These are phyloP conservation scores for Chaetomium cochliodes DNA, from an alignment of 495 filamentous ascomycete species.

Conservation along the genomic window DNA sequence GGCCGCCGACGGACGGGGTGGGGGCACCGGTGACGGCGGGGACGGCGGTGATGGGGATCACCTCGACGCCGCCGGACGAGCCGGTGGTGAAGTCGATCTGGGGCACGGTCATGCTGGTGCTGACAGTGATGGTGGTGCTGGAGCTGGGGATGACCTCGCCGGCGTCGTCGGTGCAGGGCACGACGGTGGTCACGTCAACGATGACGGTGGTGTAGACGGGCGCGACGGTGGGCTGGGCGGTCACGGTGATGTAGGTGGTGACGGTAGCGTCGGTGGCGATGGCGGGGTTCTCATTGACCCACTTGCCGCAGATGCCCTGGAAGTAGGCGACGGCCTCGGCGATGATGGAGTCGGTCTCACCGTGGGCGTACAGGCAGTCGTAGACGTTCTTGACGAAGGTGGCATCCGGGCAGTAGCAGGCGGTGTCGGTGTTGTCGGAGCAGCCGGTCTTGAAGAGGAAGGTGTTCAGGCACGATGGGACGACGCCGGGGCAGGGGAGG, in stretches of 20 bases:
- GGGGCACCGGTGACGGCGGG: conserved; percentile 44
- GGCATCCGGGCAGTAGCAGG: conserved; percentile 83
- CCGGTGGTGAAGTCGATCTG: conserved; percentile 68
- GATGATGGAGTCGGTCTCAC: conserved; percentile 62
- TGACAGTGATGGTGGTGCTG: conserved; percentile 54
- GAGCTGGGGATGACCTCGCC: conserved; percentile 52
- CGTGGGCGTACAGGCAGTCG: conserved; percentile 76
- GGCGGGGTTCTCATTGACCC: conserved; percentile 73
- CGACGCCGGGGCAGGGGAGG: conserved; percentile 64
- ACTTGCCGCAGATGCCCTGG: conserved; percentile 83
- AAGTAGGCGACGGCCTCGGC: conserved; percentile 76
- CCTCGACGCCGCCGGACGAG: conserved; percentile 44
- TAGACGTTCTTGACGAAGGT: conserved; percentile 78
- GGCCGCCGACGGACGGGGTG: conserved; percentile 27
- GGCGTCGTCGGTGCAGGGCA: conserved; percentile 51
- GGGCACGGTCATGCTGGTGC: conserved; percentile 67
- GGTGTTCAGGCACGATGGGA: conserved; percentile 91
- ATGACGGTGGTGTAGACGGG: conserved; percentile 62
- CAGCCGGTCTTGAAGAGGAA: conserved; percentile 77
- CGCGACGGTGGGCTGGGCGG: conserved; percentile 46
- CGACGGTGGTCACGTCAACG: conserved; percentile 50
- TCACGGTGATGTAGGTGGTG: conserved; percentile 58
- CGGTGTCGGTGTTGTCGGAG: conserved; percentile 74
- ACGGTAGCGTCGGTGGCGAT: conserved; percentile 67
- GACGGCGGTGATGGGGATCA: conserved; percentile 43